Conservation (phyloP, 441 rosid genomes). For the Euphorbia celastroides region DNA sequence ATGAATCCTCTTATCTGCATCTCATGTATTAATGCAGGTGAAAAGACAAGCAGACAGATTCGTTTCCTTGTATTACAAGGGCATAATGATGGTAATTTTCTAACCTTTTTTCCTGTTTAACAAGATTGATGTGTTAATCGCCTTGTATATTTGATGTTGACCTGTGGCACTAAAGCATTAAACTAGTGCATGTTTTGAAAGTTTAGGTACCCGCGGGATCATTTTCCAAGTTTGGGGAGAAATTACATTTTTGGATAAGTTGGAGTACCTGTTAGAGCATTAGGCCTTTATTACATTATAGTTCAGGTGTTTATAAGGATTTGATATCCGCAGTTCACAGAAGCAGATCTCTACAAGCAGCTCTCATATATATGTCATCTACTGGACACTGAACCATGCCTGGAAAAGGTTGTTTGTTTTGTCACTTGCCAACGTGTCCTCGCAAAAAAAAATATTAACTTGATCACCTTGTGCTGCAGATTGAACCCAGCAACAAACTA, state of each 20-base stretch:
- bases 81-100: slow-evolving; percentile 74
- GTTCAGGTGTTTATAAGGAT: not conserved
- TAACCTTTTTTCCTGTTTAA: not conserved
- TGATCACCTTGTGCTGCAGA: slow-evolving; percentile 31
- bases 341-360: slow-evolving; percentile 90
- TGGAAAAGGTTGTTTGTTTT: slow-evolving; percentile 53
- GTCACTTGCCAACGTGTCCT: not conserved
- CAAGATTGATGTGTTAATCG: not conserved
- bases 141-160: slow-evolving; percentile 51
- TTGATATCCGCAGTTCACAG: slow-evolving; percentile 53
- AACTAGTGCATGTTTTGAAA: no score
- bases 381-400: slow-evolving; percentile 57
- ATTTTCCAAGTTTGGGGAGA: no score
- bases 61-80: slow-evolving; percentile 71
- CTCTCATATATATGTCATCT: slow-evolving; percentile 77
- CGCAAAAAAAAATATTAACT: not conserved
- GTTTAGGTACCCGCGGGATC: no score
- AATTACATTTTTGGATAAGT: slow-evolving; percentile 19
- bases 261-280: no score
- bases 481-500: slow-evolving; percentile 42
- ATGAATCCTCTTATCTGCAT: not conserved
- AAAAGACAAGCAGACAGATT: slow-evolving; percentile 73
- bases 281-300: not conserved
- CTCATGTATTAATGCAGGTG: slow-evolving; percentile 45
- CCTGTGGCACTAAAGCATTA: no score